Evolutionary conservation across 768 basidiomycete genomes (phyloP).

Genomic region (Wakefieldia striispora): DNA sequence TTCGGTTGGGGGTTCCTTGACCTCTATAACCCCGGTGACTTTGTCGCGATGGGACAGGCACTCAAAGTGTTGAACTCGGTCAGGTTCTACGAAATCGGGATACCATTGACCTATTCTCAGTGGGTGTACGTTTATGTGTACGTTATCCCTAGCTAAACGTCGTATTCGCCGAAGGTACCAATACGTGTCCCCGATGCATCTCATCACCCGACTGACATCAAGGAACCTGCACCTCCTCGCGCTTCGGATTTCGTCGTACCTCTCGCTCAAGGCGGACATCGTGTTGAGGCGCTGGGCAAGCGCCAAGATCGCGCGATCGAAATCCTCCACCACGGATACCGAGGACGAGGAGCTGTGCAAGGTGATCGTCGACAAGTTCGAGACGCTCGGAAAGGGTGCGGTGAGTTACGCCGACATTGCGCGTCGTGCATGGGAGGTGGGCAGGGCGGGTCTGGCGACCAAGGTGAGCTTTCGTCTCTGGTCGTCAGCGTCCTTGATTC

Average conservation of each 20-base stretch:
- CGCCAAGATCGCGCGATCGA: constrained; percentile 80
- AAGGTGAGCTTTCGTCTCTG: constrained; percentile 48
- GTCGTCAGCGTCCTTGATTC: not conserved
- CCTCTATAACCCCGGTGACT: constrained; percentile 87
- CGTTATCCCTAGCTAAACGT: constrained; percentile 2
- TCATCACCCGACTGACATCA: constrained; percentile 80
- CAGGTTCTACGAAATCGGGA: constrained; percentile 86
- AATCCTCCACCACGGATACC: constrained; percentile 54
- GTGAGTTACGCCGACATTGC: constrained; percentile 97
- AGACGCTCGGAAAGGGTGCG: constrained; percentile 69
- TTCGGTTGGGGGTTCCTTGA: constrained; percentile 95
- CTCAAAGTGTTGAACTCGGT: constrained; percentile 94
- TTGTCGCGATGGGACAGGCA: constrained; percentile 88
- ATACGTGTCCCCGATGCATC: constrained; percentile 73
- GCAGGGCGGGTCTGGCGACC: constrained; percentile 75
- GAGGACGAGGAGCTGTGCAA: constrained; percentile 79
- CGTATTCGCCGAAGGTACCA: constrained; percentile 58
- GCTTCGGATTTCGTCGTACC: constrained; percentile 81
- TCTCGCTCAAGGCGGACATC: constrained; percentile 78
- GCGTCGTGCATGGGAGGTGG: constrained; percentile 88
- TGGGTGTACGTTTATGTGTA: constrained; percentile 36
- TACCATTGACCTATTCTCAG: constrained; percentile 91
- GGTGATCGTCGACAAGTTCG: constrained; percentile 87
- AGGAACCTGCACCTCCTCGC: constrained; percentile 91
- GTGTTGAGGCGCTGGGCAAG: constrained; percentile 96